A percentile compares a stretch with the other conserved stretches of the same genome.
These are phyloP conservation scores for Deinandra increscens DNA, from an alignment of 129 eudicot genomes.

Conservation along the genomic window DNA sequence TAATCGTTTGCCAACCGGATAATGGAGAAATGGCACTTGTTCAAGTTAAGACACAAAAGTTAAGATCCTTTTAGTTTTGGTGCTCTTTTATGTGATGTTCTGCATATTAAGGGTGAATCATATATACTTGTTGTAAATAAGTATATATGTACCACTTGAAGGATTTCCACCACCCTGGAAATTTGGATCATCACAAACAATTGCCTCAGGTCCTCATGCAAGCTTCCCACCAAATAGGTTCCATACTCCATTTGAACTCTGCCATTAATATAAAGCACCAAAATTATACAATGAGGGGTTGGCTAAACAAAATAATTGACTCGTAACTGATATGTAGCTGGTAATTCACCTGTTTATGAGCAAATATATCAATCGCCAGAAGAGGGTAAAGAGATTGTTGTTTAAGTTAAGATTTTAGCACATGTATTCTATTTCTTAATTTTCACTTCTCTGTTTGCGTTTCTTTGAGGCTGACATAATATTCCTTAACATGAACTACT, in stretches of 20 bases:
- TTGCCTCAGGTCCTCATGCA: constrained; percentile 68
- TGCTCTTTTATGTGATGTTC: too few species aligned
- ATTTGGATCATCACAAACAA: constrained; percentile 76
- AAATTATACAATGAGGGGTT: constrained; percentile 8
- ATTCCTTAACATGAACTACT: too few species aligned
- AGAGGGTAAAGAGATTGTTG: not conserved
- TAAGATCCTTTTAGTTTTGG: too few species aligned
- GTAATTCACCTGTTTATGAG: constrained; percentile 57
- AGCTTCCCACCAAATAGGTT: constrained; percentile 70
- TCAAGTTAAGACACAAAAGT: too few species aligned
- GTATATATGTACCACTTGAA: constrained; percentile 45
- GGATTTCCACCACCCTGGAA: constrained; percentile 64
- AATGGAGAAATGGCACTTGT: constrained; percentile 75
- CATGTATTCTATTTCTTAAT: too few species aligned
- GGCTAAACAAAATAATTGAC: constrained; percentile 3
- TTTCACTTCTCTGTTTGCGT: too few species aligned
- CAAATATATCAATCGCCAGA: constrained; percentile 20
- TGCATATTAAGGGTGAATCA: constrained; percentile 1
- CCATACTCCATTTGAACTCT: constrained; percentile 64
- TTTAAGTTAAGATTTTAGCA: too few species aligned
- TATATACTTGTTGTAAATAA: constrained; percentile 5
- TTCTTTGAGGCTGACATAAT: too few species aligned
- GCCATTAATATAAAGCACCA: constrained; percentile 12
- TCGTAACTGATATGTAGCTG: not conserved
- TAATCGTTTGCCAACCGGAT: too few species aligned